phyloP scores from a whole-genome alignment of 805 yeast species.

The Zygosaccharomyces kombuchaensis region DNA sequence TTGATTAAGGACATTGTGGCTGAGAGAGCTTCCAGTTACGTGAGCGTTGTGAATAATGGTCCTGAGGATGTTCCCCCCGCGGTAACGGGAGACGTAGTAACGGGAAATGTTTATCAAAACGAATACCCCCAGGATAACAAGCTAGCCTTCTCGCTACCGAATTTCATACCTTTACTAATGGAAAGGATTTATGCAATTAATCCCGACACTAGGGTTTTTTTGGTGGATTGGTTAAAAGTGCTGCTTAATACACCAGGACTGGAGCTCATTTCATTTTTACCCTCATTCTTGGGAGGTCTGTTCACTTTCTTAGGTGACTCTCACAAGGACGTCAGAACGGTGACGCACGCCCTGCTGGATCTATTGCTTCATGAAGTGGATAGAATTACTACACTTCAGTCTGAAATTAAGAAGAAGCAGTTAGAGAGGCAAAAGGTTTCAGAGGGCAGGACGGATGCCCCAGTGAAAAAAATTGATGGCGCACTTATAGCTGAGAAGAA shows the following conservation, averaged over 20 bases:
- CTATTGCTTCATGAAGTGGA: conserved; percentile 75
- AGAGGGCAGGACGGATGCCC: conserved; percentile 23
- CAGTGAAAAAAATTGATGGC: conserved; percentile 31
- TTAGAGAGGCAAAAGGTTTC: conserved; percentile 19
- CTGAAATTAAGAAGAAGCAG: conserved; percentile 39
- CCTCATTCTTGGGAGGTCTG: conserved; percentile 79
- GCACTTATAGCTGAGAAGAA: conserved; percentile 32
- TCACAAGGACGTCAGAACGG: conserved; percentile 80
- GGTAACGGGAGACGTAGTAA: conserved; percentile 44
- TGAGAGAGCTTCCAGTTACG: conserved; percentile 86
- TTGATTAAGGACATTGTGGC: conserved; percentile 91
- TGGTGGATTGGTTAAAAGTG: conserved; percentile 92
- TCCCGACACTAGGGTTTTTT: conserved; percentile 85
- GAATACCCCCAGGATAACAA: conserved; percentile 49
- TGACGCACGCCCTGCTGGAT: conserved; percentile 74
- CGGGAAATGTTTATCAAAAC: conserved; percentile 57
- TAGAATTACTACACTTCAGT: conserved; percentile 65
- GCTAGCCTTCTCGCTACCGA: conserved; percentile 72
- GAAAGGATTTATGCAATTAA: conserved; percentile 91
- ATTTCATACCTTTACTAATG: conserved; percentile 84
- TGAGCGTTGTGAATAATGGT: conserved; percentile 59
- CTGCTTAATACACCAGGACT: conserved; percentile 89
- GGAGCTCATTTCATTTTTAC: conserved; percentile 80
- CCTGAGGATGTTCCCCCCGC: conserved; percentile 41
- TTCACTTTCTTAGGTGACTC: conserved; percentile 75